These are phyloP conservation scores for Xylaria curta DNA, from an alignment of 495 filamentous ascomycete genomes.

Conservation along the genomic window DNA sequence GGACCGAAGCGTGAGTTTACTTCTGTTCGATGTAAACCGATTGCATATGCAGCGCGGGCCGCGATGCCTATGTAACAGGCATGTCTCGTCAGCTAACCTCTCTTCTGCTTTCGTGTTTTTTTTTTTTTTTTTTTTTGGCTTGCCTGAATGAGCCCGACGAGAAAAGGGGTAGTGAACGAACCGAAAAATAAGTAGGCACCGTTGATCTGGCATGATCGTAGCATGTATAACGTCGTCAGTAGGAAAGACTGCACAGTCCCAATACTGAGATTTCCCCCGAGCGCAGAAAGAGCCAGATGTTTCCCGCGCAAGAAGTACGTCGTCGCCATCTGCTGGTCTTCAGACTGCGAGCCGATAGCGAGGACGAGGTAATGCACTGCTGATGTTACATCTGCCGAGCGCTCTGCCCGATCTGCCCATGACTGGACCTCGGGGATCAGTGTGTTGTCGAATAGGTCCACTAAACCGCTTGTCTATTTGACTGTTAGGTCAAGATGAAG, in stretches of 20 bases:
- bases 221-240: slow-evolving; percentile 66
- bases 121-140: too few relatives aligned
- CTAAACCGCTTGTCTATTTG: slow-evolving; percentile 43
- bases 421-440: slow-evolving; percentile 38
- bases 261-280: slow-evolving; percentile 62
- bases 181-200: slow-evolving; percentile 64
- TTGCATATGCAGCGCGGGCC: slow-evolving; percentile 63
- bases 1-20: slow-evolving; percentile 64
- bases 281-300: slow-evolving; percentile 59
- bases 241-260: slow-evolving; percentile 65
- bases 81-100: not conserved
- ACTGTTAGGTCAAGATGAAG: not conserved
- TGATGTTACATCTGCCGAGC: slow-evolving; percentile 50
- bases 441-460: slow-evolving; percentile 49
- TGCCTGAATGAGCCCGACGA: too few relatives aligned
- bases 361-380: slow-evolving; percentile 66
- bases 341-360: slow-evolving; percentile 65
- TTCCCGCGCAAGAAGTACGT: slow-evolving; percentile 64
- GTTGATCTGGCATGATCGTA: slow-evolving; percentile 65
- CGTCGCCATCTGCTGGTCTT: slow-evolving; percentile 56
- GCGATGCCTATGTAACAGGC: slow-evolving; percentile 58
- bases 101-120: not conserved
- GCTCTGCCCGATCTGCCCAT: slow-evolving; percentile 37
- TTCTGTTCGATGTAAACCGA: slow-evolving; percentile 66
- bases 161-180: slow-evolving; percentile 26